These are phyloP conservation scores for Iris macrosiphon DNA, from an alignment of 106 monocot genomes.

Conservation along the genomic window DNA sequence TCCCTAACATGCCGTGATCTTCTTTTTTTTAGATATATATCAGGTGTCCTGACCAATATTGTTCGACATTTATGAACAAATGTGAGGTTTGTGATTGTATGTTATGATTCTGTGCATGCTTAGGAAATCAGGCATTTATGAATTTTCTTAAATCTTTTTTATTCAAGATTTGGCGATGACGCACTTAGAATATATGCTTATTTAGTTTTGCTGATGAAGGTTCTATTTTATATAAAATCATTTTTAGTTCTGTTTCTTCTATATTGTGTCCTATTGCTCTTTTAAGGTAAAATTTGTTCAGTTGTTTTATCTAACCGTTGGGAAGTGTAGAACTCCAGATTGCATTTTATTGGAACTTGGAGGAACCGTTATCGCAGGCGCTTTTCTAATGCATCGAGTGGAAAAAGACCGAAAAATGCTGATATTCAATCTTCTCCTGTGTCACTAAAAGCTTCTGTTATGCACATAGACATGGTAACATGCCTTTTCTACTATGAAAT, in stretches of 20 bases:
- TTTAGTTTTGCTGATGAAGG: no score
- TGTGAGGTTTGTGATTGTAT: no score
- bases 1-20: no score
- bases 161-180: no score
- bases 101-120: no score
- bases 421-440: constrained; percentile 4
- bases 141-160: no score
- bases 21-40: no score
- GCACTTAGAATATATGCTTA: no score
- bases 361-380: constrained; percentile 76
- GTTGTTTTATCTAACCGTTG: background rate
- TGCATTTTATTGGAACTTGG: constrained; percentile 99
- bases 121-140: no score
- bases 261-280: background rate
- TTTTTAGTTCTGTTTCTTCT: background rate
- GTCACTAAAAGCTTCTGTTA: constrained; percentile 23
- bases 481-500: constrained; percentile 5
- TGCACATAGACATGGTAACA: constrained; percentile 95
- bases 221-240: no score
- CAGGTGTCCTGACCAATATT: no score
- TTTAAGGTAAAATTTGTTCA: background rate
- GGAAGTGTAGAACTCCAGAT: constrained; percentile 57
- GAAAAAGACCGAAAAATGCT: constrained; percentile 7
- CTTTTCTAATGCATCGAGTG: constrained; percentile 32
- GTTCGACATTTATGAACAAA: no score